Evolutionary conservation across 106 monocot species (phyloP).

Genomic region (Platanthera zijinensis): DNA sequence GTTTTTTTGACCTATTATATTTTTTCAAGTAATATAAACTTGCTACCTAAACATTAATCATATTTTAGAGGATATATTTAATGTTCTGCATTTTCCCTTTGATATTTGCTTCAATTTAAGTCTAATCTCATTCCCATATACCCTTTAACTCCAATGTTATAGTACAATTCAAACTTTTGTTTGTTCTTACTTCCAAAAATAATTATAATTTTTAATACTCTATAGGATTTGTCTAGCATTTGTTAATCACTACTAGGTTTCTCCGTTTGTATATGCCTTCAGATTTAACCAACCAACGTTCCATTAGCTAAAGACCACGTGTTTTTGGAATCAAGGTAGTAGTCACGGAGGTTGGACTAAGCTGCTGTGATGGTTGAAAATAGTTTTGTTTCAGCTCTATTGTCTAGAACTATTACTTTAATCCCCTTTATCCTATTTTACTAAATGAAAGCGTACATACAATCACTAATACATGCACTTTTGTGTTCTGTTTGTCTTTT

Average conservation of each 20-base stretch:
- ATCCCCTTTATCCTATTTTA: too few relatives aligned
- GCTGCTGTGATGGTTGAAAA: neutral
- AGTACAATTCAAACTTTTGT: neutral
- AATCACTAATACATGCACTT: too few relatives aligned
- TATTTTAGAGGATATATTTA: neutral
- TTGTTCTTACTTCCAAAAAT: neutral
- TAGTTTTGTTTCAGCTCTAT: neutral
- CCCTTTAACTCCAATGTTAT: neutral
- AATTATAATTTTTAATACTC: neutral
- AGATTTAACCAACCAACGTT: neutral
- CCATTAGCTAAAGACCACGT: neutral
- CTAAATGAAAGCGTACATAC: too few relatives aligned
- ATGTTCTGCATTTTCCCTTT: neutral
- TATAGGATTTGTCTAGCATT: neutral
- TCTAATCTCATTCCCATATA: neutral
- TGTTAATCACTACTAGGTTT: neutral
- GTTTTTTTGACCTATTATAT: neutral
- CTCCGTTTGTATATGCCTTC: too few relatives aligned
- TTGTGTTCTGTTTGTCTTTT: too few relatives aligned
- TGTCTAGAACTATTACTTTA: too few relatives aligned
- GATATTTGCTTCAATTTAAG: neutral
- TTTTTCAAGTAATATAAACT: neutral
- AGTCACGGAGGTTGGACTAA: neutral
- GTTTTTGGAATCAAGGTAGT: neutral
- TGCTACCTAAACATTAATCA: neutral